phyloP scores from a whole-genome alignment of 73 alveolate genomes.

The Paramecium tetraurelia region DNA sequence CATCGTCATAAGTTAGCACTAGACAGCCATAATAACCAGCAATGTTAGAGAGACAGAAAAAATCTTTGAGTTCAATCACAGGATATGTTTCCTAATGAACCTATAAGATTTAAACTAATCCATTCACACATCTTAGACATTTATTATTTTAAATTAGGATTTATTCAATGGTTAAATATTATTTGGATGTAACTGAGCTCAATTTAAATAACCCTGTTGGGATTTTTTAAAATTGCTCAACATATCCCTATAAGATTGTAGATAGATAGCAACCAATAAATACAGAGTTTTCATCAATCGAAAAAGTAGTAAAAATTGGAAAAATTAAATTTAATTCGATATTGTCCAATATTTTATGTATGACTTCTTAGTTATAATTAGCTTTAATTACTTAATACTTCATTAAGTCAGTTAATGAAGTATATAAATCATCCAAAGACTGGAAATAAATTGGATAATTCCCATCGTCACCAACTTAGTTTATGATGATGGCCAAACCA shows the following conservation, averaged over 20 bases:
- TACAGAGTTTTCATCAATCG: background rate
- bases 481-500: background rate
- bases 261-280: background rate
- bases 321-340: background rate
- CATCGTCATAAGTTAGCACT: background rate
- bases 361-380: background rate
- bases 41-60: background rate
- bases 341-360: background rate
- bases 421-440: background rate
- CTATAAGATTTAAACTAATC: background rate
- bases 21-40: slow-evolving; percentile 44
- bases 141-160: background rate
- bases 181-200: background rate
- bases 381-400: background rate
- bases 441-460: background rate
- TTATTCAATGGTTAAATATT: background rate
- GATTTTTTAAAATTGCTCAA: background rate
- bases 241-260: background rate
- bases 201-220: background rate
- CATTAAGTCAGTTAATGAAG: background rate
- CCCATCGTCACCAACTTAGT: no score
- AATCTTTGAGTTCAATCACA: background rate
- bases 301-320: background rate
- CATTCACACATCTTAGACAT: background rate
- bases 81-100: background rate